These are phyloP conservation scores for Sporothrix mexicana DNA, from an alignment of 2,329 filamentous ascomycete genomes.

Conservation along the genomic window DNA sequence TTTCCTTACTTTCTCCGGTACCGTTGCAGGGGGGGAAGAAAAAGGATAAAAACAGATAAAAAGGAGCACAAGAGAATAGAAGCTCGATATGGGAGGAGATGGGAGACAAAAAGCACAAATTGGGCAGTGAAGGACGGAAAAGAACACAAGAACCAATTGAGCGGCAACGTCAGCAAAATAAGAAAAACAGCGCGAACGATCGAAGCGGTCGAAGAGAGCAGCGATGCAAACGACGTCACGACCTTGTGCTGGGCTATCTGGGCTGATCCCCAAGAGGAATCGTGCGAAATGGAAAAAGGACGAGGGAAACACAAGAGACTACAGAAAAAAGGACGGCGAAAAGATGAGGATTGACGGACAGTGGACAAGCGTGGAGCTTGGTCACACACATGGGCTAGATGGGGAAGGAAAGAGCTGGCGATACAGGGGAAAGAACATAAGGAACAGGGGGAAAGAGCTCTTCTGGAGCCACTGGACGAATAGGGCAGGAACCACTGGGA, in stretches of 20 bases:
- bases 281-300: constrained; percentile 9
- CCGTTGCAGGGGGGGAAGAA: constrained; percentile 2
- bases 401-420: constrained; percentile 16
- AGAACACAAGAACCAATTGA: constrained; percentile 2
- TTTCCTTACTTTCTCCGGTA: constrained; percentile 17
- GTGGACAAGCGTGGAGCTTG: not conserved
- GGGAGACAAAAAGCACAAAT: not conserved
- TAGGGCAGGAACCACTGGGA: not conserved
- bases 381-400: not conserved
- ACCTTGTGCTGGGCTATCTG: not conserved
- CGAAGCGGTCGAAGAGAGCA: not conserved
- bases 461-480: not conserved
- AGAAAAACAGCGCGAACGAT: not conserved
- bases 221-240: constrained; percentile 28
- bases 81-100: not conserved
- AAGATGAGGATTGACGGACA: not conserved
- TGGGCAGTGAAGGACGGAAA: not conserved
- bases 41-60: not conserved
- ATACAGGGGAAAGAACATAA: not conserved
- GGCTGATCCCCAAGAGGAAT: constrained; percentile 3
- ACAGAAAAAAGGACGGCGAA: not conserved
- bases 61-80: not conserved
- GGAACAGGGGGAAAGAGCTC: not conserved
- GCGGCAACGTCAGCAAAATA: constrained; percentile 29
- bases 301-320: not conserved